These are phyloP conservation scores for Euphrasia arctica DNA, from an alignment of 305 asterid genomes.

Conservation along the genomic window DNA sequence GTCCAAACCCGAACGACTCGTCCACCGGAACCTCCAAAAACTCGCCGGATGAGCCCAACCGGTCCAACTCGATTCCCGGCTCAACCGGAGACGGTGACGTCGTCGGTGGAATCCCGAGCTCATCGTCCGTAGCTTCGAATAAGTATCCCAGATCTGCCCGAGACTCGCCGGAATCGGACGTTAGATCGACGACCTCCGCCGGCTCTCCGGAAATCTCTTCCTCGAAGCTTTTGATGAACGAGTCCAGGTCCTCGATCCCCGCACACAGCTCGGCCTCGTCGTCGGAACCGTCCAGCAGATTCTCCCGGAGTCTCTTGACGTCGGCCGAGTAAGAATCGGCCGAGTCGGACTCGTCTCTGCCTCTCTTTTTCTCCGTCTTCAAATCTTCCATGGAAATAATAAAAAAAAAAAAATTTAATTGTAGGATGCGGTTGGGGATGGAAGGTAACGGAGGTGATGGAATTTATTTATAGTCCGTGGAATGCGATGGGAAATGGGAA, in stretches of 20 bases:
- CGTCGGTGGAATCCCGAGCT: constrained; percentile 81
- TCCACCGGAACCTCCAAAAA: constrained; percentile 47
- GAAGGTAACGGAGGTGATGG: no score
- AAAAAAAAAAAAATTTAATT: no score
- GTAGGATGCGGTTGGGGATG: no score
- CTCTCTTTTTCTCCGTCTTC: constrained; percentile 36
- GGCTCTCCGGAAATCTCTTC: constrained; percentile 46
- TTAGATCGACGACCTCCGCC: constrained; percentile 30
- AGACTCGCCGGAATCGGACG: constrained; percentile 30
- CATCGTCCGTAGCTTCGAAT: constrained; percentile 79
- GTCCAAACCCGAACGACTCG: constrained; percentile 51
- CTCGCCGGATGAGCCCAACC: constrained; percentile 36
- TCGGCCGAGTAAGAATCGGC: constrained; percentile 48
- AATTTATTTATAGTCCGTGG: no score
- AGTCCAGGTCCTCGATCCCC: constrained; percentile 55
- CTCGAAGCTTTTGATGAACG: constrained; percentile 76
- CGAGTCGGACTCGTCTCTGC: constrained; percentile 39
- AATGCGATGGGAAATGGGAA: no score
- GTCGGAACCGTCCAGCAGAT: constrained; percentile 47
- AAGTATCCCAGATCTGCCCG: constrained; percentile 66
- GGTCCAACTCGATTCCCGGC: constrained; percentile 31
- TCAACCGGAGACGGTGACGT: constrained; percentile 22
- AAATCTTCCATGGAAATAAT: constrained; percentile 40
- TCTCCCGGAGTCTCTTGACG: constrained; percentile 64
- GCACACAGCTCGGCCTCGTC: constrained; percentile 42